Evolutionary conservation across 2,329 filamentous ascomycete genomes (phyloP), one percentile per base, ranked within the genome.

Genomic region (Ophidiomyces ophidiicola): DNA sequence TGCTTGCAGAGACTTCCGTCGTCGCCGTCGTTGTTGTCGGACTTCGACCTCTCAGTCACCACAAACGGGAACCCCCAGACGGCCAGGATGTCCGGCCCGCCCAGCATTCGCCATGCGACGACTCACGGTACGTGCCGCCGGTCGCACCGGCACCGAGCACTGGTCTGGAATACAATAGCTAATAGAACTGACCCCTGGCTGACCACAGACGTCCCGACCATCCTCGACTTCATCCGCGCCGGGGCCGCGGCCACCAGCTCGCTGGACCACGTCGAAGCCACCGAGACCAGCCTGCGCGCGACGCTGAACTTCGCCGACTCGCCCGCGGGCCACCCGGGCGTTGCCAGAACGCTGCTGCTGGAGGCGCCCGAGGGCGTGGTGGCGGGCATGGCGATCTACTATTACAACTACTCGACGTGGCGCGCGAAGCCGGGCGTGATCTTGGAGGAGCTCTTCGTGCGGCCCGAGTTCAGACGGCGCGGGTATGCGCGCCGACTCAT

Each of bases 31-130:
- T n/a, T n/a, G n/a, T n/a, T n/a, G n/a, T n/a, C n/a, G n/a, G n/a
- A n/a, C n/a, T n/a, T n/a, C n/a, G n/a, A n/a, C n/a, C n/a, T n/a
- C n/a, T n/a, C n/a, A n/a, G n/a, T n/a, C n/a, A n/a, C n/a, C n/a
- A n/a, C n/a, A n/a, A n/a, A n/a, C n/a, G n/a, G n/a, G n/a, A n/a
- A n/a, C n/a, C n/a, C n/a, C n/a, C n/a, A n/a, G n/a, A n/a, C n/a
- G n/a, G n/a, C n/a, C n/a, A n/a, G n/a, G n/a, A n/a, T n/a, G n/a
- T n/a, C n/a, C n/a, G n/a, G n/a, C n/a, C n/a, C 30, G 34, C 20
- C 34, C 3, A 36, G 24, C 25, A 36, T 36, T 30, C 34, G 34
- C 34, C 34, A 36, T 24, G 34, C 34, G 25, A 36, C 34, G 8
- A 19, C 11, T 14, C 10, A 36, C 15, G 34, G 34, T 36, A 36